Base-by-base conservation (phyloP, 805 yeast species). In the Blastobotrys chiropterorum region DNA sequence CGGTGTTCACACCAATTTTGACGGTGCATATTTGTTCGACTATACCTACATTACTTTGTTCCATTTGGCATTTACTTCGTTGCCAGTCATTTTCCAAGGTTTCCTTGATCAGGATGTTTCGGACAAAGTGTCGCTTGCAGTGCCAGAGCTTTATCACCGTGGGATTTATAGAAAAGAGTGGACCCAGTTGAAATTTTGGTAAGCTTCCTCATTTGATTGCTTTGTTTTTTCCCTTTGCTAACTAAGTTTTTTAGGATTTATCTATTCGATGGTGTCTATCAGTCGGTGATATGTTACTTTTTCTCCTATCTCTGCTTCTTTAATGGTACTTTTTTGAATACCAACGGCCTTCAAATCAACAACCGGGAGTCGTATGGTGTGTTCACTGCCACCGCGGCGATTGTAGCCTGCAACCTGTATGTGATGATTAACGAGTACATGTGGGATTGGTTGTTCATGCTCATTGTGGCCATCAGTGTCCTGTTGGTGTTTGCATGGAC, bases 51-150 rank as follows among this genome's bases (percentile, higher is more conserved):
- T 86, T 68, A 83, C 85, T 80, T 79, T 86, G 64, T 86, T 82
- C 74, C 86, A 86, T 65, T 75, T 86, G 72, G 88, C 89, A 2
- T 86, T 86, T 62, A 86, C 94, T 1, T 85, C 94, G 6, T 67
- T 85, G 53, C 92, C 95, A 3, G 86, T 86, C 45, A 84, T 86
- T 47, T 75, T 83, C 56, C 68, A 86, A 66, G 94, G 86, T 15
- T 75, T 83, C 30, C 69, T 85, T 44, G 95, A 86, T 65, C 92
- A 86, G 64, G 94, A 86, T 67, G 85, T 86, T 22, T 72, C 79
- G 19, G 88, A 81, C 59, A 72, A 74, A 49, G 81, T 83, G 13
- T 79, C 87, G 2, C 67, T 86, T 55, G 71, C 80, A 44, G 85
- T 81, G 17, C 95, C 95, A 0, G 84, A 84, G 60, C 71, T 86